Evolutionary conservation across 1,139 yeast species (phyloP).

Genomic region (Nakaseomyces uthaithaninus): DNA sequence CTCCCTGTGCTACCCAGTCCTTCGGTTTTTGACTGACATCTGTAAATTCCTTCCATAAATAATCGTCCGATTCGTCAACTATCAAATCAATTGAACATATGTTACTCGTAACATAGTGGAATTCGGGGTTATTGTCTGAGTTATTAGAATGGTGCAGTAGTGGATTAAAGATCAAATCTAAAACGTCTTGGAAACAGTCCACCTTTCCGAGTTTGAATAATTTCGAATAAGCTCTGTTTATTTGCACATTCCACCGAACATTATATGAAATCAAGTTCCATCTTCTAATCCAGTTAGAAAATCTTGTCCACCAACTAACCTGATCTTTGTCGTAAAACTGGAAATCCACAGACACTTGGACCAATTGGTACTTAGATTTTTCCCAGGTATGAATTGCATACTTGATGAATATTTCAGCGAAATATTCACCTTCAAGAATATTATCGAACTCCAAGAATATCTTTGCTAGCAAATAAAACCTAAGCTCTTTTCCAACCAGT

Average conservation of each 20-base stretch:
- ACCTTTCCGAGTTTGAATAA: conserved; percentile 16
- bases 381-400: conserved; percentile 25
- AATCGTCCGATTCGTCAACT: conserved; percentile 23
- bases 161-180: conserved; percentile 25
- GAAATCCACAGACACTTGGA: conserved; percentile 29
- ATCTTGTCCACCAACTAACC: conserved; percentile 27
- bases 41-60: conserved; percentile 25
- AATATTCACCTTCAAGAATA: conserved; percentile 26
- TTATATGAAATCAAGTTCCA: conserved; percentile 30
- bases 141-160: conserved; percentile 10
- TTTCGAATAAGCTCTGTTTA: conserved; percentile 22
- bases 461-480: conserved; percentile 21
- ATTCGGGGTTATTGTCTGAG: conserved; percentile 12
- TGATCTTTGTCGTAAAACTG: conserved; percentile 18
- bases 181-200: conserved; percentile 21
- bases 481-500: conserved; percentile 16
- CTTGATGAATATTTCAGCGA: conserved; percentile 27
- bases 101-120: conserved; percentile 21
- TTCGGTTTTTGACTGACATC: conserved; percentile 16
- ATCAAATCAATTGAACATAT: conserved; percentile 25
- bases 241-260: conserved; percentile 29
- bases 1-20: conserved; percentile 25
- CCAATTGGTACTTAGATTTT: conserved; percentile 28
- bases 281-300: conserved; percentile 25
- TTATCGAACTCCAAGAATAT: conserved; percentile 29